phyloP scores from a whole-genome alignment of 2,329 filamentous ascomycete genomes.

The Pyricularia sp. region DNA sequence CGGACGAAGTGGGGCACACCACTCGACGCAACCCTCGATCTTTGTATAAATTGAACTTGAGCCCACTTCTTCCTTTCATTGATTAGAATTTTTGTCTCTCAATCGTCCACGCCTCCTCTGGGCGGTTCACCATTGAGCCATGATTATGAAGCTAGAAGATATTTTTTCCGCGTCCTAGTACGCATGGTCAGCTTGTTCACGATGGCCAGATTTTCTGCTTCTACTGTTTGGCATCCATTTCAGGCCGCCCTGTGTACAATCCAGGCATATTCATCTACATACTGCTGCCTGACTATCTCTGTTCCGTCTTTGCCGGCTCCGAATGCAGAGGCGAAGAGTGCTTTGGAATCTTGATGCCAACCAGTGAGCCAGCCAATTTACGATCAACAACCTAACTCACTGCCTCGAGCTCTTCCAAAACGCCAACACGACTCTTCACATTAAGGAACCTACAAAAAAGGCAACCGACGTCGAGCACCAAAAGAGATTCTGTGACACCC shows the following conservation, averaged over 20 bases:
- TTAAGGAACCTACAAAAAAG: background rate
- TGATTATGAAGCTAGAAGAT: background rate
- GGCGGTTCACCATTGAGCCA: background rate
- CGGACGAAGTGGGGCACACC: background rate
- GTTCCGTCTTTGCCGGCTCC: background rate
- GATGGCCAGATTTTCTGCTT: background rate
- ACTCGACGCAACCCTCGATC: background rate
- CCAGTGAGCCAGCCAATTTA: background rate
- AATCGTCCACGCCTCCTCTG: background rate
- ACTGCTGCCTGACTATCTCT: background rate
- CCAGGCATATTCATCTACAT: background rate
- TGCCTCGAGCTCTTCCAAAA: background rate
- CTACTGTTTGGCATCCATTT: background rate
- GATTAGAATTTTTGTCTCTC: background rate
- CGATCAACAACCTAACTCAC: background rate
- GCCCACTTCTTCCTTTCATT: background rate
- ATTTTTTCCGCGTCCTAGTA: background rate
- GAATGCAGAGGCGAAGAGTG: background rate
- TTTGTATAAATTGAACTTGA: background rate
- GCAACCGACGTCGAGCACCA: background rate
- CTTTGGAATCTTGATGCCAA: background rate
- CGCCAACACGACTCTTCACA: background rate
- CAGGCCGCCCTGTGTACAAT: background rate
- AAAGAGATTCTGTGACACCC: background rate
- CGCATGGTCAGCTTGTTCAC: background rate